These are phyloP conservation scores for Russula sp. DNA, from an alignment of 768 basidiomycete genomes.

Conservation along the genomic window DNA sequence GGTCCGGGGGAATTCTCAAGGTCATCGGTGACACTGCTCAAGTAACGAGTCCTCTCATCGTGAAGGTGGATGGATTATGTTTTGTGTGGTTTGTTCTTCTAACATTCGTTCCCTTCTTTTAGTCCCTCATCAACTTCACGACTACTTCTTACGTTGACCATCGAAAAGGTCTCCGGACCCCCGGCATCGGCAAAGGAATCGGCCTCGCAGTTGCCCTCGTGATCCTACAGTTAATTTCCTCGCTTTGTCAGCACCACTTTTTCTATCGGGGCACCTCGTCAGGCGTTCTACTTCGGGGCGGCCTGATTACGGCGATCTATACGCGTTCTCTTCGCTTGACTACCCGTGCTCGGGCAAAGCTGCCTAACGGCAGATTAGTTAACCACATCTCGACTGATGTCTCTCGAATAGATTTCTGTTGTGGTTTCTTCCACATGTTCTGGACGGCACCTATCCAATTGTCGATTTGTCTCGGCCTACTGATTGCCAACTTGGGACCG, in stretches of 20 bases:
- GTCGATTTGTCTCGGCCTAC: conserved; percentile 64
- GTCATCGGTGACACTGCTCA: conserved; percentile 64
- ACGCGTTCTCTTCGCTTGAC: conserved; percentile 68
- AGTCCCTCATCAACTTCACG: conserved; percentile 69
- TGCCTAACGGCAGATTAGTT: conserved; percentile 84
- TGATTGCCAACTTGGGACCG: conserved; percentile 65
- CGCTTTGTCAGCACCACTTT: conserved; percentile 70
- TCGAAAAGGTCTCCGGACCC: conserved; percentile 26
- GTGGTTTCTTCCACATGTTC: conserved; percentile 72
- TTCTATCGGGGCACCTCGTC: conserved; percentile 69
- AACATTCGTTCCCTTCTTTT: background rate
- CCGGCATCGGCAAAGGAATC: conserved; percentile 51
- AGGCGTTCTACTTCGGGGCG: conserved; percentile 77
- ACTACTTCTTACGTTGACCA: conserved; percentile 46
- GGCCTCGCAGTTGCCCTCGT: conserved; percentile 69
- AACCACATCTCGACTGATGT: conserved; percentile 93
- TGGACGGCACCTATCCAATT: conserved; percentile 77
- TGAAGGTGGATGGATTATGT: conserved; percentile 49
- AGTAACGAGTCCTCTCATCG: conserved; percentile 66
- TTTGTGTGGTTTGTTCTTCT: background rate
- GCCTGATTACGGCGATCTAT: conserved; percentile 84
- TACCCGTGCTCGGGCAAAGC: conserved; percentile 66
- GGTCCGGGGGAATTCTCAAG: conserved; percentile 56
- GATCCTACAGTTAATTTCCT: conserved; percentile 56
- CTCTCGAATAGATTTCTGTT: conserved; percentile 84